Evolutionary conservation across 2,329 filamentous ascomycete species (phyloP), one percentile per base, ranked within the genome.

Genomic region (Xylariaceae sp.): DNA sequence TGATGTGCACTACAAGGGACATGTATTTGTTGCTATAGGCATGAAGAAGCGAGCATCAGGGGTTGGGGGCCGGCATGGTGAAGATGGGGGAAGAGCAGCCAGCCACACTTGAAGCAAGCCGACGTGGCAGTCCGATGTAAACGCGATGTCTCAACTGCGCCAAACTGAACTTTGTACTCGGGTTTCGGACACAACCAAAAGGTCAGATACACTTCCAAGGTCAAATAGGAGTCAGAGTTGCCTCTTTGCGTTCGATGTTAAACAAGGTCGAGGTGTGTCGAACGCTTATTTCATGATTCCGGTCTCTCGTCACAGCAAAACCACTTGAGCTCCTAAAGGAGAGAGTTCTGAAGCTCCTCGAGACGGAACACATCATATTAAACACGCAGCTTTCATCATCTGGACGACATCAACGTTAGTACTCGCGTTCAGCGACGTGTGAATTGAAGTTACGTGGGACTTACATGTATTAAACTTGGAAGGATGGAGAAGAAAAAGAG

Each of bases 311-410:
- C 73, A 71, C 83, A 80, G 75, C 73, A 80, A 78, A 78, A 86
- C 89, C 92, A 80, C 94, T 96, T 90, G 70, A 88, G 90, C 91
- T 88, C 90, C 88, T 84, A 80, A 74, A 82, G 82, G 83, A 86
- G 87, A 96, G 91, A 92, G 89, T 88, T 82, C 79, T 75, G 75
- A 75, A 75, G 79, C 75, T 76, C 78, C 75, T 78, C 75, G 72
- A 75, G 78, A 73, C 76, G 78, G 76, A 78, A 87, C 80, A 69
- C 77, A 78, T 97, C 94, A 95, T 89, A 84, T 84, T 76, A 72
- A 84, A 86, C 94, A 97, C 92, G 83, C 89, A 83, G 89, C 89
- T 96, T 95, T 99, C 94, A 97, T 99, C 92, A 97, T 95, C 90
- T 96, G 66, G 9, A 41, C 41, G 3, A 44, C 44, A 54, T 73